A percentile compares a stretch with the other conserved stretches of the same genome.
These are phyloP conservation scores for Colletotrichum acutatum DNA, from an alignment of 2,329 filamentous ascomycete genomes.

Conservation along the genomic window DNA sequence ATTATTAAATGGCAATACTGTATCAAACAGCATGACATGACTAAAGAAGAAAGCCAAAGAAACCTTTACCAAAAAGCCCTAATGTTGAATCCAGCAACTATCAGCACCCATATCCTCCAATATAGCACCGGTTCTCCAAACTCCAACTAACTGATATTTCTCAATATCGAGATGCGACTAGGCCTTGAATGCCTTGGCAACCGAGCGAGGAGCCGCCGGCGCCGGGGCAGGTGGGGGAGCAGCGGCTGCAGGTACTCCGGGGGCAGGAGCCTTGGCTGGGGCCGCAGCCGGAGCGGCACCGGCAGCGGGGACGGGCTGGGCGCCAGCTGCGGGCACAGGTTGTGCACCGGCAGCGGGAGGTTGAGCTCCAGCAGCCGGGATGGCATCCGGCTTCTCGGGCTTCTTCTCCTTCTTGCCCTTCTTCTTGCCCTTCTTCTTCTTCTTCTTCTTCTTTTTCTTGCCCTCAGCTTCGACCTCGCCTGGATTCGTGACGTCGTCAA, in stretches of 20 bases:
- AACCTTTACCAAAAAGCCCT: background rate
- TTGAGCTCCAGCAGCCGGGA: background rate
- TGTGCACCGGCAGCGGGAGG: background rate
- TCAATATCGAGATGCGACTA: background rate
- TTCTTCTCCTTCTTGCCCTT: slow-evolving; percentile 34
- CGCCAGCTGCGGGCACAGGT: background rate
- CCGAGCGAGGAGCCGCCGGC: background rate
- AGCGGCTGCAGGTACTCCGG: background rate
- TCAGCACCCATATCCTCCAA: background rate
- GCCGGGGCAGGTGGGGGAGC: background rate
- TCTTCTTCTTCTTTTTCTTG: slow-evolving; percentile 35
- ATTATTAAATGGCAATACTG: background rate
- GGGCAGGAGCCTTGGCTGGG: background rate
- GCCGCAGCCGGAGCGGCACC: background rate
- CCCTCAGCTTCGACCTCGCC: slow-evolving; percentile 16
- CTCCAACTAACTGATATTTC: background rate
- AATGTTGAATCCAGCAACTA: slow-evolving; percentile 27
- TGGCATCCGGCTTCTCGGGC: slow-evolving; percentile 15
- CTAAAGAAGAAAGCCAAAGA: background rate
- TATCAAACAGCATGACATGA: slow-evolving; percentile 5
- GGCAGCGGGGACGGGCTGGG: background rate
- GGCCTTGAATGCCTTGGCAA: slow-evolving; percentile 9
- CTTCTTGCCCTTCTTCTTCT: slow-evolving; percentile 34
- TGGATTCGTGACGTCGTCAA: background rate
- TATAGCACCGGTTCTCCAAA: background rate